phyloP scores from a whole-genome alignment of 306 rosid species.

The Rubus idaeus region DNA sequence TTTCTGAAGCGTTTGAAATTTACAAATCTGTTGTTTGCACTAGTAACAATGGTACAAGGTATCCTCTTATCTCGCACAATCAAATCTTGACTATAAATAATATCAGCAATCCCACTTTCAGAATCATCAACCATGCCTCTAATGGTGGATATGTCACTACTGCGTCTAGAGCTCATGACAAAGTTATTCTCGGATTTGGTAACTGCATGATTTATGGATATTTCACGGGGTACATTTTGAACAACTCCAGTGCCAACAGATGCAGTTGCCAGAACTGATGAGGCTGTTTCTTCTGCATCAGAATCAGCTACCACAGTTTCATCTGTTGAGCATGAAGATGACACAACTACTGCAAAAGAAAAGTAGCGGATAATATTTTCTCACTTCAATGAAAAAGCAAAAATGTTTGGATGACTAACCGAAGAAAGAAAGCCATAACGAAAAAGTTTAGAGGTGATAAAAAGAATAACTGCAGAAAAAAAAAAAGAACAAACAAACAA shows the following conservation, averaged over 20 bases:
- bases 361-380: background rate
- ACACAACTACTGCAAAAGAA: slow-evolving; percentile 63
- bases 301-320: slow-evolving; percentile 90
- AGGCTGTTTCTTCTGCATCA: slow-evolving; percentile 74
- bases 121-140: slow-evolving; percentile 48
- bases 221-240: slow-evolving; percentile 20
- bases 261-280: slow-evolving; percentile 43
- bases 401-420: background rate
- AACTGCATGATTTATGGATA: slow-evolving; percentile 26
- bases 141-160: slow-evolving; percentile 32
- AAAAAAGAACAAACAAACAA: no score
- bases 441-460: background rate
- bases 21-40: slow-evolving; percentile 42
- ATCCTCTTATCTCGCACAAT: slow-evolving; percentile 53
- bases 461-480: no score
- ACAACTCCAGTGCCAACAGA: slow-evolving; percentile 26
- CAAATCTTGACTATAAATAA: slow-evolving; percentile 56
- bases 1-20: slow-evolving; percentile 81
- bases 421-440: background rate
- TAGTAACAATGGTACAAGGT: slow-evolving; percentile 21
- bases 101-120: slow-evolving; percentile 48
- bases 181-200: slow-evolving; percentile 15
- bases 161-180: slow-evolving; percentile 32
- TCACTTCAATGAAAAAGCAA: background rate
- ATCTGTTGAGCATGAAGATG: slow-evolving; percentile 88